Evolutionary conservation across 768 basidiomycete genomes (phyloP).

Genomic region (Boletellus sp.): DNA sequence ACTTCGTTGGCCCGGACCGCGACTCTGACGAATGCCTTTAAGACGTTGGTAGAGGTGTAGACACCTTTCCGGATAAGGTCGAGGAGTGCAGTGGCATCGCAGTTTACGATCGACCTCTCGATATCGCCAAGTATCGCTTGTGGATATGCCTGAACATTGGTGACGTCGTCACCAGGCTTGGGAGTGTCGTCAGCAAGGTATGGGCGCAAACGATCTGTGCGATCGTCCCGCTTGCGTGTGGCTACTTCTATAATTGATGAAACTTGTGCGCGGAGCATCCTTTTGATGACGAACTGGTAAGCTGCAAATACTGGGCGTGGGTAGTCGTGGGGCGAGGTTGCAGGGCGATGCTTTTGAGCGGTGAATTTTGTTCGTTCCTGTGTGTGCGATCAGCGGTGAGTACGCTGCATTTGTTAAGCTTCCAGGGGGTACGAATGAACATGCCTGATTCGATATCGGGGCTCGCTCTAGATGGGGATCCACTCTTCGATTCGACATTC

Average conservation of each 20-base stretch:
- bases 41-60: constrained; percentile 25
- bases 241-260: constrained; percentile 9
- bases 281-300: neutral
- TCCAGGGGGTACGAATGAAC: no score
- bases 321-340: neutral
- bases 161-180: neutral
- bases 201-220: constrained; percentile 15
- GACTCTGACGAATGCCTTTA: constrained; percentile 26
- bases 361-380: constrained; percentile 8
- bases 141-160: constrained; percentile 26
- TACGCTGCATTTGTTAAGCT: no score
- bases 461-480: no score
- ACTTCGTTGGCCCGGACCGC: constrained; percentile 29
- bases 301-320: neutral
- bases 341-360: constrained; percentile 5
- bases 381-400: neutral
- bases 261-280: constrained; percentile 7
- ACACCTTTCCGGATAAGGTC: constrained; percentile 19
- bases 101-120: constrained; percentile 28
- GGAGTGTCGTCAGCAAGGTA: constrained; percentile 1
- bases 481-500: no score
- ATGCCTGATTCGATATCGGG: no score
- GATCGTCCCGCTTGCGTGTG: constrained; percentile 24
- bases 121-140: constrained; percentile 23
- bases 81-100: constrained; percentile 28